Evolutionary conservation across 2,329 filamentous ascomycete genomes (phyloP).

Genomic region (Pleurostoma richardsiae): DNA sequence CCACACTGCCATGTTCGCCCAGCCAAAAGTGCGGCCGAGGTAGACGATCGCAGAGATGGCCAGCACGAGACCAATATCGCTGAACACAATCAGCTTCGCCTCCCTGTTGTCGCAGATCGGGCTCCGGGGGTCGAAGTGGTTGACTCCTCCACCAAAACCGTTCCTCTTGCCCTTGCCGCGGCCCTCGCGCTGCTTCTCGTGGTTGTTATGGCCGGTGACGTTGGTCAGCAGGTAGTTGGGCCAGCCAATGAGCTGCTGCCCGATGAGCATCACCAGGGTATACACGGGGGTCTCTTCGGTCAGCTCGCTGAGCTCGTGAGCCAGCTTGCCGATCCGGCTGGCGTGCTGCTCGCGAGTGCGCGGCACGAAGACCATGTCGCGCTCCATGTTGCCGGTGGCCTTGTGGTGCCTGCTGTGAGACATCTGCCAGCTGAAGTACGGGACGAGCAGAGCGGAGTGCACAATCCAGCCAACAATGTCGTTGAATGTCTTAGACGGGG

Average conservation of each 20-base stretch:
- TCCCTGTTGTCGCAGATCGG: conserved; percentile 91
- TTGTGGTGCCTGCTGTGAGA: conserved; percentile 99
- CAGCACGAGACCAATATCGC: conserved; percentile 74
- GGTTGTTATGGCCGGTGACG: conserved; percentile 93
- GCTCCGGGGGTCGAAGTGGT: conserved; percentile 88
- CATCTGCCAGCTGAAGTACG: conserved; percentile 99
- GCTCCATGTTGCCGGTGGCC: conserved; percentile 92
- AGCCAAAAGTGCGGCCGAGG: conserved; percentile 75
- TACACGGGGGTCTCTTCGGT: conserved; percentile 90
- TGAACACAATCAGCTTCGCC: conserved; percentile 78
- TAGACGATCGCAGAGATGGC: conserved; percentile 56
- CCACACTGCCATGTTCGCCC: conserved; percentile 85
- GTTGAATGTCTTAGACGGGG: conserved; percentile 83
- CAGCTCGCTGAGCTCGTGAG: conserved; percentile 81
- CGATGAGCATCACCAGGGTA: conserved; percentile 68
- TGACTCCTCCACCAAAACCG: conserved; percentile 74
- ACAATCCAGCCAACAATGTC: conserved; percentile 88
- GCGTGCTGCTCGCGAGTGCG: conserved; percentile 82
- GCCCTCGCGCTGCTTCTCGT: conserved; percentile 85
- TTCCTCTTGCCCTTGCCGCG: conserved; percentile 91
- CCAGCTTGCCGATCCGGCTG: conserved; percentile 64
- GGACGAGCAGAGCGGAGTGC: conserved; percentile 84
- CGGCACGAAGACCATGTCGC: conserved; percentile 99
- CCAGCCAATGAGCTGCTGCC: conserved; percentile 91
- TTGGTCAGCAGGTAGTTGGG: conserved; percentile 87